phyloP scores from a whole-genome alignment of 1,139 yeast genomes.

The Candida pseudocylindracea region DNA sequence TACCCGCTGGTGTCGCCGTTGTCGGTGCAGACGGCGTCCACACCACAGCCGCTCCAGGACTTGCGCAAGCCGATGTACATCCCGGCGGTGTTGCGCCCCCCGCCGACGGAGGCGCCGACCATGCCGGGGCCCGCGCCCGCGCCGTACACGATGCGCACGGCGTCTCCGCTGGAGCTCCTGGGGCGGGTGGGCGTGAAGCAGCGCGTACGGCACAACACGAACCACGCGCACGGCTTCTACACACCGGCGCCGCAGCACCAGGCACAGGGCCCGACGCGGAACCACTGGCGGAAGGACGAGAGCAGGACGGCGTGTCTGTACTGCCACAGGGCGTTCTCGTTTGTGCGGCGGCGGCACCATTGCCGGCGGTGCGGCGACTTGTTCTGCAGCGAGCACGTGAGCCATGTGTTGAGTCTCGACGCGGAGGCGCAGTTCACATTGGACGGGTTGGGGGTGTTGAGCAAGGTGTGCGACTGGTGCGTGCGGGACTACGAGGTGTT shows the following conservation, averaged over 20 bases:
- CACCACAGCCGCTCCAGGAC: constrained; percentile 44
- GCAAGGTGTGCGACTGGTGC: constrained; percentile 65
- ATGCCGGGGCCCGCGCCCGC: background rate
- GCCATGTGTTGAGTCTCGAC: constrained; percentile 37
- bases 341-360: constrained; percentile 79
- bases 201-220: too few relatives aligned
- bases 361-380: constrained; percentile 89
- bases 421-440: constrained; percentile 50
- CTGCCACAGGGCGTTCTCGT: constrained; percentile 45
- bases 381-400: constrained; percentile 52
- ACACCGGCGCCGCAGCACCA: constrained; percentile 1
- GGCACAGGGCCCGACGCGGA: constrained; percentile 27
- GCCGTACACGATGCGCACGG: background rate
- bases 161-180: background rate
- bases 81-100: constrained; percentile 51
- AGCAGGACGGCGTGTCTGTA: constrained; percentile 28
- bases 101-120: background rate
- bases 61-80: constrained; percentile 72
- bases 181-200: too few relatives aligned
- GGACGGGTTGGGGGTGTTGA: constrained; percentile 51
- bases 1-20: too few relatives aligned
- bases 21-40: too few relatives aligned
- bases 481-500: constrained; percentile 43
- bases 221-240: too few relatives aligned
- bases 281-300: constrained; percentile 68